Conservation (phyloP, 495 filamentous ascomycete species). For the Penicillium goetzii region DNA sequence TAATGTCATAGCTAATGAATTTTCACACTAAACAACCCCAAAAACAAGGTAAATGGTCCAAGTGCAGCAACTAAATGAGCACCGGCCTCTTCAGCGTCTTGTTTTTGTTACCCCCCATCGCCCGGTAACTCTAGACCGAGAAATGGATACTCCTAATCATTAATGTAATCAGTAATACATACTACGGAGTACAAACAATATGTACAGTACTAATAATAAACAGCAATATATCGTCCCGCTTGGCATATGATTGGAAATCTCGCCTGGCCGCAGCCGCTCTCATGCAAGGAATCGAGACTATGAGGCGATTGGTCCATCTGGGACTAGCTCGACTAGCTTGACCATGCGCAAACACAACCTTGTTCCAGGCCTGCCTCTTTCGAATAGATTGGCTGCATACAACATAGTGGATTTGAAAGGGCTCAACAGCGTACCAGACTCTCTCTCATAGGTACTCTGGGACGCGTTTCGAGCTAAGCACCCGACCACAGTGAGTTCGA, state of each 20-base stretch:
- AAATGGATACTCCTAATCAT: background rate
- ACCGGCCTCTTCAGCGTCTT: constrained; percentile 2
- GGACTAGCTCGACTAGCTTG: constrained; percentile 15
- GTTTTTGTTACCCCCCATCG: constrained; percentile 2
- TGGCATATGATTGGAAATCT: constrained; percentile 5
- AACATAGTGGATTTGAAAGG: background rate
- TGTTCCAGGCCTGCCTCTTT: constrained; percentile 17
- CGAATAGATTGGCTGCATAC: constrained; percentile 18
- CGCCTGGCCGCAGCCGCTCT: constrained; percentile 12
- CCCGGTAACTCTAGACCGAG: background rate
- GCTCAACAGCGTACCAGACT: background rate
- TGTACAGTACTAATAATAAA: constrained; percentile 2
- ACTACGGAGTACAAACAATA: background rate
- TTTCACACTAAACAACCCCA: background rate
- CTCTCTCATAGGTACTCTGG: background rate
- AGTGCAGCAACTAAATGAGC: background rate
- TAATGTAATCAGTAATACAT: too few relatives aligned
- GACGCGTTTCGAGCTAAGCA: constrained; percentile 6
- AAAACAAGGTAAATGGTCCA: constrained; percentile 7
- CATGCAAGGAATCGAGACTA: constrained; percentile 34
- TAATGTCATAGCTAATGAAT: background rate
- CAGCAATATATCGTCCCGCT: background rate
- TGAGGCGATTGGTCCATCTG: constrained; percentile 32
- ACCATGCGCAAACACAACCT: constrained; percentile 11
- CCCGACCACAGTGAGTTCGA: background rate